Conservation (phyloP, 2,329 filamentous ascomycete genomes). For the Ceratocystis huliohia region DNA sequence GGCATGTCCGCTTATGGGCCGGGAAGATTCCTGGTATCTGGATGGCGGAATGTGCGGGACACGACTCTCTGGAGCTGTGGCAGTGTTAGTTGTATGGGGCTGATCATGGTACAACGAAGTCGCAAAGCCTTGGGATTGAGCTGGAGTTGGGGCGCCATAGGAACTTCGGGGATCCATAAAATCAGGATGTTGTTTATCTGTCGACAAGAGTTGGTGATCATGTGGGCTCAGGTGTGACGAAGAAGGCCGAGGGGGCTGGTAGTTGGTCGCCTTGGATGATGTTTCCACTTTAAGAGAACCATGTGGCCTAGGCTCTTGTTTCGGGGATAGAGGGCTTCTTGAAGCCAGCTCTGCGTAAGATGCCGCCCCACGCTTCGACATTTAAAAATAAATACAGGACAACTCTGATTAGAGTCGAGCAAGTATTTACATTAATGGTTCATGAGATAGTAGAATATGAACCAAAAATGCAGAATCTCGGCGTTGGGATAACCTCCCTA, state of each 20-base stretch:
- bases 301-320: background rate
- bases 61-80: background rate
- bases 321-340: background rate
- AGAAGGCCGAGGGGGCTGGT: background rate
- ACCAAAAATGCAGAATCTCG: background rate
- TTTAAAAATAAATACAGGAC: background rate
- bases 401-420: background rate
- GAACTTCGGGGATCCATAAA: background rate
- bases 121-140: background rate
- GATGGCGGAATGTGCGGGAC: background rate
- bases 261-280: background rate
- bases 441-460: background rate
- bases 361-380: background rate
- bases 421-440: background rate
- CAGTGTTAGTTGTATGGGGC: background rate
- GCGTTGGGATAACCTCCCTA: background rate
- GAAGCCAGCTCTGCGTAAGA: constrained; percentile 2
- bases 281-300: background rate
- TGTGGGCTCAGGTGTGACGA: background rate
- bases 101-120: background rate
- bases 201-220: background rate
- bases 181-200: background rate
- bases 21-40: background rate
- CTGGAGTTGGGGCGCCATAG: background rate
- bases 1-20: background rate